Conservation (phyloP, 768 basidiomycete species). For the Collybia sordida region DNA sequence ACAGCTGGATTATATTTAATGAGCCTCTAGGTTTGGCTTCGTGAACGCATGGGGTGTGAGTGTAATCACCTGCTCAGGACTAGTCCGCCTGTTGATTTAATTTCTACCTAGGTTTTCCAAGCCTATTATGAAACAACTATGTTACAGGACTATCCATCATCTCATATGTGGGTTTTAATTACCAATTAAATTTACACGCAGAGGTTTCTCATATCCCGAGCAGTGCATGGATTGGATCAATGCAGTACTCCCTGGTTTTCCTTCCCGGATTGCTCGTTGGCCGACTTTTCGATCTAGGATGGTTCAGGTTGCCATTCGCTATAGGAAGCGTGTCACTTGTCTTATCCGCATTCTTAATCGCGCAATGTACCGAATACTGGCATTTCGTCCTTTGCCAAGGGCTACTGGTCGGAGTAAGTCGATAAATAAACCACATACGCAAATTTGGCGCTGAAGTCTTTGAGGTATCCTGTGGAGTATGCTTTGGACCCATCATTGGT, state of each 20-base stretch:
- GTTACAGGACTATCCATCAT: slow-evolving; percentile 41
- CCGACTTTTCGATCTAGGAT: slow-evolving; percentile 61
- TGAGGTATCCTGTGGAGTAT: slow-evolving; percentile 20
- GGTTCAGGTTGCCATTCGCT: slow-evolving; percentile 47
- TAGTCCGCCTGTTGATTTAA: neutral
- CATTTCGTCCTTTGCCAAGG: slow-evolving; percentile 68
- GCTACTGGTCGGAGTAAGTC: slow-evolving; percentile 51
- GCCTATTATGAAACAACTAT: slow-evolving; percentile 52
- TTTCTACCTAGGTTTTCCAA: slow-evolving; percentile 49
- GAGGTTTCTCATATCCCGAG: neutral
- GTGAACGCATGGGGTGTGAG: slow-evolving; percentile 59
- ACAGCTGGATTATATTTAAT: neutral
- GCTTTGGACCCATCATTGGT: slow-evolving; percentile 49
- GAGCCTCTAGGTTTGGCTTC: slow-evolving; percentile 43
- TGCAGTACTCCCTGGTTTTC: slow-evolving; percentile 49
- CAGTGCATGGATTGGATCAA: slow-evolving; percentile 34
- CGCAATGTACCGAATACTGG: slow-evolving; percentile 63
- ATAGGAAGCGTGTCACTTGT: slow-evolving; percentile 46
- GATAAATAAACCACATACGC: neutral
- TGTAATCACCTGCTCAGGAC: slow-evolving; percentile 1
- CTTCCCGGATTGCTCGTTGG: slow-evolving; percentile 51
- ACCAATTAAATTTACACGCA: neutral
- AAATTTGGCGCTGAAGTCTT: too few relatives aligned
- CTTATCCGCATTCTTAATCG: slow-evolving; percentile 48
- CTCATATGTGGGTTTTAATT: slow-evolving; percentile 56